These are phyloP conservation scores for Pleurotus ostreatus DNA, from an alignment of 768 basidiomycete genomes.

Conservation along the genomic window DNA sequence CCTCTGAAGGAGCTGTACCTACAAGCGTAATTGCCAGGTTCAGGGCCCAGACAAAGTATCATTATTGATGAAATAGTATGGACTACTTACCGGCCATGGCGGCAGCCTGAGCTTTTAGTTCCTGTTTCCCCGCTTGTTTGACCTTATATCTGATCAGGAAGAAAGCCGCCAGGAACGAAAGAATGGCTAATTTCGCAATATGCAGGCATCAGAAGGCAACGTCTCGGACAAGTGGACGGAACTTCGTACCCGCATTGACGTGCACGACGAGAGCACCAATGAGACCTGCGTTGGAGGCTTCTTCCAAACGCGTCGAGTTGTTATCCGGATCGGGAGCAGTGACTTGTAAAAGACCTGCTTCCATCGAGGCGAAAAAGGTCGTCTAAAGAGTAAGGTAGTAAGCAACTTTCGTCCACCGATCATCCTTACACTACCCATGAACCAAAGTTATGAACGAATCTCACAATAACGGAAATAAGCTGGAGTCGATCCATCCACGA, in stretches of 20 bases:
- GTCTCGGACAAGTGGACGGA: no score
- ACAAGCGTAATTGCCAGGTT: no score
- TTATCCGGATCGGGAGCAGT: constrained; percentile 27
- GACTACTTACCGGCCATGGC: no score
- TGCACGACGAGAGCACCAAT: constrained; percentile 53
- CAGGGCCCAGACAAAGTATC: no score
- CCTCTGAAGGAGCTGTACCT: no score
- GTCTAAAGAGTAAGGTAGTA: constrained; percentile 31
- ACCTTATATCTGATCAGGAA: constrained; percentile 53
- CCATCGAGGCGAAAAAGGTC: constrained; percentile 59
- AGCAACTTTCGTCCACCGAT: neutral
- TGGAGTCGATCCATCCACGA: constrained; percentile 63
- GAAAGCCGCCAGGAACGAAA: constrained; percentile 52
- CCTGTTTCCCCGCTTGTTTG: constrained; percentile 46
- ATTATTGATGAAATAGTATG: no score
- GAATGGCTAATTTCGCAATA: constrained; percentile 18
- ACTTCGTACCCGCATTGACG: constrained; percentile 39
- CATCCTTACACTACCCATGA: neutral
- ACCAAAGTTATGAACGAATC: constrained; percentile 15
- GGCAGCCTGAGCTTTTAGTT: constrained; percentile 30
- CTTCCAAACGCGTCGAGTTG: constrained; percentile 17
- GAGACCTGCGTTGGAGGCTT: constrained; percentile 41
- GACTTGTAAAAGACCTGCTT: constrained; percentile 46
- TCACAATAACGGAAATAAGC: constrained; percentile 54
- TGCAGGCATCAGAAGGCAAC: no score